A percentile compares a stretch with the other conserved stretches of the same genome.
Conservation (phyloP, 2,329 filamentous ascomycete species). For the Paracoccidioides brasiliensis region DNA sequence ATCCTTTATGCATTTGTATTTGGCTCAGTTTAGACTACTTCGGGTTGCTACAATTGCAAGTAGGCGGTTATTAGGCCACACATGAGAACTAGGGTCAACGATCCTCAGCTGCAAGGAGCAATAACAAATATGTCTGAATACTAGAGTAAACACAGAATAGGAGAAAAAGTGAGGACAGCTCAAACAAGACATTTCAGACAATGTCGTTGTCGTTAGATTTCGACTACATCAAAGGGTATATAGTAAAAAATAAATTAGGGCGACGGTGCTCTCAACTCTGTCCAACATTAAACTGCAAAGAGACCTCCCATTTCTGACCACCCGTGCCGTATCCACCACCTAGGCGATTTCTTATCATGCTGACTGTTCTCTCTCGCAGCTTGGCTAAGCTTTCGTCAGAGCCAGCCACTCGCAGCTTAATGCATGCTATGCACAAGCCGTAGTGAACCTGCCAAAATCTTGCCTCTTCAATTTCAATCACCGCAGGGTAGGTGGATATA, state of each 20-base stretch:
- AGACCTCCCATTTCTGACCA: constrained; percentile 84
- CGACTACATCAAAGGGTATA: not conserved
- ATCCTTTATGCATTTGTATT: too few relatives aligned
- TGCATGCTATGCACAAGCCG: constrained; percentile 85
- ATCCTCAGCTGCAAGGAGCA: too few relatives aligned
- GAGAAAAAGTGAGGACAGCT: not conserved
- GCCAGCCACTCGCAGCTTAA: constrained; percentile 62
- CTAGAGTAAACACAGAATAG: not conserved
- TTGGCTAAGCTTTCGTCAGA: constrained; percentile 60
- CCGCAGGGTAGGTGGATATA: constrained; percentile 65
- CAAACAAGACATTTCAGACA: not conserved
- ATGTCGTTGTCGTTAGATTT: constrained; percentile 5
- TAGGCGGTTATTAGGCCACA: too few relatives aligned
- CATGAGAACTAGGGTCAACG: too few relatives aligned
- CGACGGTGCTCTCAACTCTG: constrained; percentile 20
- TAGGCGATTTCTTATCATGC: constrained; percentile 69
- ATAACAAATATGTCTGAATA: not conserved
- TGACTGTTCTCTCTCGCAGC: constrained; percentile 61
- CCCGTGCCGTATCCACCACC: constrained; percentile 75
- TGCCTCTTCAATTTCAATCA: constrained; percentile 72
- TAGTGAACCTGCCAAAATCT: constrained; percentile 99
- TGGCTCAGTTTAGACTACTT: too few relatives aligned
- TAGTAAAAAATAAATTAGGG: not conserved
- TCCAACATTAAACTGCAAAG: constrained; percentile 58
- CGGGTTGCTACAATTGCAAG: too few relatives aligned